These are phyloP conservation scores for Scytalidium lignicola DNA, from an alignment of 2,329 filamentous ascomycete genomes.

Conservation along the genomic window DNA sequence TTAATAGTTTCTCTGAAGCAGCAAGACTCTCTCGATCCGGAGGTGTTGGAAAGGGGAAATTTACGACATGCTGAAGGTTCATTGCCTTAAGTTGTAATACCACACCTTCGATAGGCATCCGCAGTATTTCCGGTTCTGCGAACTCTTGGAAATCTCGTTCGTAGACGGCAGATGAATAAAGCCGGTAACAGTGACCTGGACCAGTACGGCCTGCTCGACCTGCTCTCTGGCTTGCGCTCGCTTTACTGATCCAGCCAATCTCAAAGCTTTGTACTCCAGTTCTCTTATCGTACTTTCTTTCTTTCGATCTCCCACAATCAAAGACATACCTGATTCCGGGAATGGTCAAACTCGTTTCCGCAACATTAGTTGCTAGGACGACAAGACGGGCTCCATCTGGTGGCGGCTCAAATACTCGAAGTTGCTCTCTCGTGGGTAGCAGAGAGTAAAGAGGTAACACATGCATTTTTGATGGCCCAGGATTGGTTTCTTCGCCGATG, in stretches of 20 bases:
- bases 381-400: conserved; percentile 81
- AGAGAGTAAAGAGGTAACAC: conserved; percentile 93
- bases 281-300: conserved; percentile 79
- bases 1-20: conserved; percentile 80
- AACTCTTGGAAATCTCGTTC: conserved; percentile 85
- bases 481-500: conserved; percentile 60
- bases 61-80: conserved; percentile 82
- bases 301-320: conserved; percentile 87
- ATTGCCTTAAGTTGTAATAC: conserved; percentile 93
- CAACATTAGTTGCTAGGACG: conserved; percentile 91
- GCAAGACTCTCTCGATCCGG: conserved; percentile 71
- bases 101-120: conserved; percentile 88
- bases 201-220: conserved; percentile 94
- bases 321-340: conserved; percentile 94
- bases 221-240: conserved; percentile 83
- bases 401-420: conserved; percentile 80
- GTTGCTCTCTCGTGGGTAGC: conserved; percentile 82
- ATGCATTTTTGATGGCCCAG: conserved; percentile 70
- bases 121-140: conserved; percentile 79
- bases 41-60: conserved; percentile 93
- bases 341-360: conserved; percentile 95
- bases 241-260: conserved; percentile 95
- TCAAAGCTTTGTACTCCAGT: conserved; percentile 96
- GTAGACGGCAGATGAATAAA: conserved; percentile 93
- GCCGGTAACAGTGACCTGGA: conserved; percentile 88